phyloP scores from a whole-genome alignment of 1,139 yeast genomes.

The Yamadazyma spencermartinsiae region DNA sequence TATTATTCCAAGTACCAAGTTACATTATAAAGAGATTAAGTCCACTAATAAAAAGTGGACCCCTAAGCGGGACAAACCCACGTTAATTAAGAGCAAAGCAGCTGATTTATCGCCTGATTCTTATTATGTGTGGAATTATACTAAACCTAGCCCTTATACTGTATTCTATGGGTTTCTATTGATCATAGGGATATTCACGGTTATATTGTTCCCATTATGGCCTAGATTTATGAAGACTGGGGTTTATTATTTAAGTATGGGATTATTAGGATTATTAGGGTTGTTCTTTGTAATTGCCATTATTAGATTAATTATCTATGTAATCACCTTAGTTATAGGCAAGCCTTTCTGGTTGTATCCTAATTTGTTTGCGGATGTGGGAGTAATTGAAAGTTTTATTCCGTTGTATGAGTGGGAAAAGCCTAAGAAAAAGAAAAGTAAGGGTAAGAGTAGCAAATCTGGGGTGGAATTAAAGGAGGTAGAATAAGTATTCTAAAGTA shows the following conservation, averaged over 20 bases:
- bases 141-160: conserved; percentile 72
- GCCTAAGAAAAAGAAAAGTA: conserved; percentile 32
- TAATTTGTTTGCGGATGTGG: conserved; percentile 92
- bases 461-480: conserved; percentile 49
- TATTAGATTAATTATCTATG: conserved; percentile 70
- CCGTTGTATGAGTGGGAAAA: conserved; percentile 90
- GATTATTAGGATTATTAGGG: conserved; percentile 69
- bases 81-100: conserved; percentile 61
- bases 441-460: conserved; percentile 16
- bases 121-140: conserved; percentile 84
- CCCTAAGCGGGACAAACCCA: conserved; percentile 77
- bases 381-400: conserved; percentile 86
- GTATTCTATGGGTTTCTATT: conserved; percentile 63
- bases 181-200: conserved; percentile 65
- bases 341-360: conserved; percentile 95
- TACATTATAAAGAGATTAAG: conserved; percentile 72
- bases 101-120: conserved; percentile 76
- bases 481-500: conserved; percentile 22
- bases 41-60: conserved; percentile 56
- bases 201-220: conserved; percentile 95
- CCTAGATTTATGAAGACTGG: conserved; percentile 86
- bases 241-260: conserved; percentile 88
- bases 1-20: conserved; percentile 70
- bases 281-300: conserved; percentile 78
- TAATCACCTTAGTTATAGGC: conserved; percentile 58